These are phyloP conservation scores for Bretschneidera sinensis DNA, from an alignment of 345 rosid species.

Conservation along the genomic window DNA sequence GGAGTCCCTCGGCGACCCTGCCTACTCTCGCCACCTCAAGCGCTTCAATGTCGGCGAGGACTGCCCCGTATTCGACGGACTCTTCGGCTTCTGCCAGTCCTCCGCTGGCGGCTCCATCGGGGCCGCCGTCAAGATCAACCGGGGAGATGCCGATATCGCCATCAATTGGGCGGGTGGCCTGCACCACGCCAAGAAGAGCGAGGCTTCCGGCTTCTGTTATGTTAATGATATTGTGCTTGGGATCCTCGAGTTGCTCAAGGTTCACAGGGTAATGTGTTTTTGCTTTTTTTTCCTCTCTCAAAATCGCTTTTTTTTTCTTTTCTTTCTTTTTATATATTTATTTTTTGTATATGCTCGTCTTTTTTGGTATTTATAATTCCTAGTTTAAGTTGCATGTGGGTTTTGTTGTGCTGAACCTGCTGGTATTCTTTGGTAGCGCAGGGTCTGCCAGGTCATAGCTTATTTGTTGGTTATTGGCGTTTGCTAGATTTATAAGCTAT, in stretches of 20 bases:
- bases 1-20: constrained; percentile 46
- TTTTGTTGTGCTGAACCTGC: no score
- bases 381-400: no score
- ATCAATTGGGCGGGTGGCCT: constrained; percentile 97
- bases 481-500: no score
- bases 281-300: not conserved
- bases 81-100: constrained; percentile 86
- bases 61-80: constrained; percentile 80
- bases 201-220: constrained; percentile 98
- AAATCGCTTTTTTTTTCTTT: no score
- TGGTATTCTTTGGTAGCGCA: no score
- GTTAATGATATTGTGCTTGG: constrained; percentile 95
- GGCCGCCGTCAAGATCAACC: constrained; percentile 83
- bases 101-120: constrained; percentile 99
- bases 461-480: no score
- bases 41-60: constrained; percentile 98
- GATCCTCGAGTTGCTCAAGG: constrained; percentile 90
- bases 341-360: no score
- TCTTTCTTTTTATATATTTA: no score
- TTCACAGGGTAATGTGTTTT: constrained; percentile 57
- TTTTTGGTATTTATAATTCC: no score
- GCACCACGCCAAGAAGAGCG: constrained; percentile 97
- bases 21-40: constrained; percentile 47
- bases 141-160: constrained; percentile 88
- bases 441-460: no score